A percentile compares a stretch with the other conserved stretches of the same genome.
Conservation (phyloP, 2,329 filamentous ascomycete species). For the Phyllosticta ampelicida region DNA sequence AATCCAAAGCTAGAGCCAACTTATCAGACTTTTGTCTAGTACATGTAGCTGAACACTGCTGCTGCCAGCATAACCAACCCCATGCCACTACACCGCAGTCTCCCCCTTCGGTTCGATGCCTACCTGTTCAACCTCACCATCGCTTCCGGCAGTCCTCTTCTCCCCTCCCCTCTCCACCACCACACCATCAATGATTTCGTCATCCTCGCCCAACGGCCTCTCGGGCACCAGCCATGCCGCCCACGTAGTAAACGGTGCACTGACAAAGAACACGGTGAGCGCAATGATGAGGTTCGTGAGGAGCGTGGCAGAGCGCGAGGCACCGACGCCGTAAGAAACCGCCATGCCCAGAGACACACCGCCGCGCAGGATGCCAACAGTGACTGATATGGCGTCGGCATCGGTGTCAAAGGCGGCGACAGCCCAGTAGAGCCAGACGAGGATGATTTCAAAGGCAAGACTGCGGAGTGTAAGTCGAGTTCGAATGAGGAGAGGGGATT, state of each 20-base stretch:
- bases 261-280: constrained; percentile 38
- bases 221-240: constrained; percentile 12
- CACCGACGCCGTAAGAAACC: constrained; percentile 39
- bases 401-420: constrained; percentile 42
- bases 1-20: no score
- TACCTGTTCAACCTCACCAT: background rate
- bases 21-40: no score
- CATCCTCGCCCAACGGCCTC: background rate
- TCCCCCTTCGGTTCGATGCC: no score
- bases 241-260: constrained; percentile 21
- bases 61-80: no score
- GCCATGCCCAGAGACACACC: constrained; percentile 41
- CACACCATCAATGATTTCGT: background rate
- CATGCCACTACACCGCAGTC: no score
- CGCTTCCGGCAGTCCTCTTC: background rate
- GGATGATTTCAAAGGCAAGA: background rate
- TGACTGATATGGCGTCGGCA: constrained; percentile 40
- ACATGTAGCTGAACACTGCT: no score
- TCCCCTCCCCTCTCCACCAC: background rate
- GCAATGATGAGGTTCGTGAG: constrained; percentile 41
- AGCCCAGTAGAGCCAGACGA: constrained; percentile 43
- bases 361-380: constrained; percentile 37
- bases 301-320: constrained; percentile 31
- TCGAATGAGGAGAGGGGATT: background rate
- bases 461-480: background rate